phyloP scores from a whole-genome alignment of 2,329 filamentous ascomycete species.

The Polychaeton citri region DNA sequence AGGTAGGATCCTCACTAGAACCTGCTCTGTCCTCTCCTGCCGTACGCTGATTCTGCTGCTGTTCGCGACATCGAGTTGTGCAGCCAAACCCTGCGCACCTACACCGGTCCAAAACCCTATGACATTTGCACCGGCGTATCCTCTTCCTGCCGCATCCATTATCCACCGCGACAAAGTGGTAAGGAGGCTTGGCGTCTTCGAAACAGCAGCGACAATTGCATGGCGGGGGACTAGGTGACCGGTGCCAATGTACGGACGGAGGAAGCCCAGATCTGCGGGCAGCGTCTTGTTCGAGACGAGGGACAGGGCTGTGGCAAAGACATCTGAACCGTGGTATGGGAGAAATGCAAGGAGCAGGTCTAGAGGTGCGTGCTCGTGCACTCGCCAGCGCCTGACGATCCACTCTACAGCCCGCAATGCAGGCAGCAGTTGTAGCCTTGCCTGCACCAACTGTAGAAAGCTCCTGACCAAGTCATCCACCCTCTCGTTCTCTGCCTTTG shows the following conservation, averaged over 20 bases:
- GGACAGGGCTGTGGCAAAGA: constrained; percentile 74
- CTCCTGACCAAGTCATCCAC: constrained; percentile 65
- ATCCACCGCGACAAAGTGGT: constrained; percentile 66
- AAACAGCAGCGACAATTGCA: constrained; percentile 70
- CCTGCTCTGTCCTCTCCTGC: constrained; percentile 64
- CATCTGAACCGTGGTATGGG: constrained; percentile 76
- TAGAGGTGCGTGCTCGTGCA: constrained; percentile 81
- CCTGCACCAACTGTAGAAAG: constrained; percentile 69
- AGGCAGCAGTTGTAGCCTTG: constrained; percentile 67
- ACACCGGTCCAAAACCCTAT: constrained; percentile 86
- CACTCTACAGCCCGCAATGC: constrained; percentile 89
- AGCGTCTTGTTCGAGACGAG: constrained; percentile 62
- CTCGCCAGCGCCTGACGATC: constrained; percentile 82
- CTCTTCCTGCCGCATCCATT: constrained; percentile 55
- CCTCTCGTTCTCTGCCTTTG: constrained; percentile 64
- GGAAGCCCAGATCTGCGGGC: constrained; percentile 64
- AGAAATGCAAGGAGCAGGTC: constrained; percentile 73
- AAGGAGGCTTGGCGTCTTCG: constrained; percentile 65
- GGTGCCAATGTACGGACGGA: constrained; percentile 73
- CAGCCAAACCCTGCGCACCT: constrained; percentile 71
- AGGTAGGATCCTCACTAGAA: constrained; percentile 55
- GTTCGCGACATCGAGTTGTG: constrained; percentile 62
- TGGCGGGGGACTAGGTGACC: constrained; percentile 64
- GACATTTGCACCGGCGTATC: constrained; percentile 62
- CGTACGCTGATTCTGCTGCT: constrained; percentile 67